A percentile compares a stretch with the other conserved stretches of the same genome.
These are phyloP conservation scores for Geopyxis carbonaria DNA, from an alignment of 495 filamentous ascomycete species.

Conservation along the genomic window DNA sequence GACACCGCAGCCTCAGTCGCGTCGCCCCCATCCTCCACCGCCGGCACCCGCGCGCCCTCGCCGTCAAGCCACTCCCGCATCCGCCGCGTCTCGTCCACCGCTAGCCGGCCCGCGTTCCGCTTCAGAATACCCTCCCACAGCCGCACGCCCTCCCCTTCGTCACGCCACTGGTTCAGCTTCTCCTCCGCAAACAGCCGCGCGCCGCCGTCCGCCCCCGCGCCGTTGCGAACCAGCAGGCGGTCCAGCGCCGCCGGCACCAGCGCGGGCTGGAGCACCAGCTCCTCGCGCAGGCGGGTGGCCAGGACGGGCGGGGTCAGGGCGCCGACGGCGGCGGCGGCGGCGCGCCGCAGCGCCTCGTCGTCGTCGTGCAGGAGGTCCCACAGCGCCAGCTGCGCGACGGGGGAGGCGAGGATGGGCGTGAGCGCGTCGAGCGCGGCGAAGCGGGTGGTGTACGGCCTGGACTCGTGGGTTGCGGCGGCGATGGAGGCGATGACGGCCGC, in stretches of 20 bases:
- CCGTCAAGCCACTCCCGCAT: slow-evolving; percentile 16
- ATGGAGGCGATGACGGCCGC: background rate
- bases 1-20: too few relatives aligned
- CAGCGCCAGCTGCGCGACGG: slow-evolving; percentile 32
- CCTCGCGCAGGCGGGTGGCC: slow-evolving; percentile 25
- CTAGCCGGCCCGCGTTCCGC: slow-evolving; percentile 2
- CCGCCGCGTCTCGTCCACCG: slow-evolving; percentile 10
- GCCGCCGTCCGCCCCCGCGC: slow-evolving; percentile 27
- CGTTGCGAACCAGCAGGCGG: slow-evolving; percentile 6
- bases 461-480: slow-evolving; percentile 10
- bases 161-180: slow-evolving; percentile 79
- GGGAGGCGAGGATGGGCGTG: slow-evolving; percentile 1
- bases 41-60: slow-evolving; percentile 4
- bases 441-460: slow-evolving; percentile 12
- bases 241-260: slow-evolving; percentile 24
- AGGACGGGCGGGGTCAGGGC: slow-evolving; percentile 28
- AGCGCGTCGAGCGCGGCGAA: slow-evolving; percentile 13
- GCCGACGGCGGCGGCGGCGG: slow-evolving; percentile 36
- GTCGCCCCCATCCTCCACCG: background rate
- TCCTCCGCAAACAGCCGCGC: slow-evolving; percentile 65
- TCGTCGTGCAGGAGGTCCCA: slow-evolving; percentile 68
- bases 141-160: slow-evolving; percentile 48
- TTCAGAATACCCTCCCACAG: slow-evolving; percentile 3
- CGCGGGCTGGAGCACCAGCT: slow-evolving; percentile 22
- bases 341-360: slow-evolving; percentile 66